Percentiles rank a stretch among this genome's conserved stretches.
phyloP scores from a whole-genome alignment of 2,329 filamentous ascomycete species.

The Aurifilum marmelostoma region DNA sequence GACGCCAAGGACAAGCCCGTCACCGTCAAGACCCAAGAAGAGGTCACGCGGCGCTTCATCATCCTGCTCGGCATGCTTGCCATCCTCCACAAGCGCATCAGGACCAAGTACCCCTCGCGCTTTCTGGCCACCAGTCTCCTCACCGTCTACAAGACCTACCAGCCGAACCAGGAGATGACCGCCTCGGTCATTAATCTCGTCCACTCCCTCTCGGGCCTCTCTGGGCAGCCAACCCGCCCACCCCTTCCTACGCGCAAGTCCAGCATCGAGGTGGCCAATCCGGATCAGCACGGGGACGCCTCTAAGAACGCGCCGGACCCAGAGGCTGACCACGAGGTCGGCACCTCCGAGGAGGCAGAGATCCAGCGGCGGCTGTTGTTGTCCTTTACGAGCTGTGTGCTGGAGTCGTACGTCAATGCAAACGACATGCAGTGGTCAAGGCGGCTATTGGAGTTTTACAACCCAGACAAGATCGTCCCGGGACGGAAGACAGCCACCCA shows the following conservation, averaged over 20 bases:
- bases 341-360: constrained; percentile 57
- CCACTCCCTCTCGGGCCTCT: constrained; percentile 67
- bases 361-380: constrained; percentile 69
- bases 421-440: constrained; percentile 64
- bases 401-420: constrained; percentile 72
- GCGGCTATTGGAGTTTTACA: constrained; percentile 69
- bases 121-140: constrained; percentile 79
- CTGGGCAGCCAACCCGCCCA: constrained; percentile 59
- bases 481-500: constrained; percentile 64
- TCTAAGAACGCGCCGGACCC: constrained; percentile 64
- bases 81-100: constrained; percentile 73
- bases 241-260: constrained; percentile 62
- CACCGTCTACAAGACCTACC: constrained; percentile 69
- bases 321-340: constrained; percentile 57
- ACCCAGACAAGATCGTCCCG: constrained; percentile 65
- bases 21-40: constrained; percentile 14
- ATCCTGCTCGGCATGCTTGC: constrained; percentile 71
- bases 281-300: constrained; percentile 57
- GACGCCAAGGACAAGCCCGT: constrained; percentile 1
- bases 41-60: constrained; percentile 58
- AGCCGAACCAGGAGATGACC: constrained; percentile 67
- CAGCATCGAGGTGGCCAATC: constrained; percentile 58
- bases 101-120: constrained; percentile 76
- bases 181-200: constrained; percentile 71
- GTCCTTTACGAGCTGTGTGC: constrained; percentile 75